Evolutionary conservation across 2,329 filamentous ascomycete genomes (phyloP), one percentile per base, ranked within the genome.

Genomic region (Fusarium stilboides): DNA sequence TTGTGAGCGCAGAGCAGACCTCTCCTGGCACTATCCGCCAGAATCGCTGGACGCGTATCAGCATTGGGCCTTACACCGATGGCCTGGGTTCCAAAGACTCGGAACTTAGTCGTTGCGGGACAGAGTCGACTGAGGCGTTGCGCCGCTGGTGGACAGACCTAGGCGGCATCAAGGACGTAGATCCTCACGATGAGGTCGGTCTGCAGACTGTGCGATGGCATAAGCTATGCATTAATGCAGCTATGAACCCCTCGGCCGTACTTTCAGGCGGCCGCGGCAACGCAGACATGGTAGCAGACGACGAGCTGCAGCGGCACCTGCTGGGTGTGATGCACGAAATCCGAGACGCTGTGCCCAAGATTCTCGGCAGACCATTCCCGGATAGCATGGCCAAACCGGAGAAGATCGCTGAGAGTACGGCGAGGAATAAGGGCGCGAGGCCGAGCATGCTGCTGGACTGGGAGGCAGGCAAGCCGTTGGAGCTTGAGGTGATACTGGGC

Each of bases 151-250:
- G 89, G 76, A 80, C 81, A 8, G 72, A 75, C 39, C 79, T 86
- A 17, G 90, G 89, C 37, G 87, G 86, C 3, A 87, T 93, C 68
- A 85, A 85, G 61, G 91, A 93, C 77, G 89, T 89, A 7, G 87
- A 89, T 64, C 81, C 86, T 9, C 88, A 91, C 71, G 84, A 87
- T 46, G 89, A 92, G 77, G 80, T 88, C 33, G 90, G 88, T 62
- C 81, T 93, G 45, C 91, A 93, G 78, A 86, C 88, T 42, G 87
- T 93, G 19, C 84, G 91, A 24, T 93, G 91, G 91, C 91, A 93
- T 78, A 93, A 93, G 78, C 87, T 93, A 65, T 90, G 89, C 72
- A 92, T 93, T 82, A 93, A 93, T 77, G 89, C 90, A 0, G 88
- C 89, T 52, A 91, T 93, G 85, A 93, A 93, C 79, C 90, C 91